Percentiles rank a stretch among this genome's conserved stretches.
Conservation (phyloP, 2,329 filamentous ascomycete genomes). For the Penicillium sp. region DNA sequence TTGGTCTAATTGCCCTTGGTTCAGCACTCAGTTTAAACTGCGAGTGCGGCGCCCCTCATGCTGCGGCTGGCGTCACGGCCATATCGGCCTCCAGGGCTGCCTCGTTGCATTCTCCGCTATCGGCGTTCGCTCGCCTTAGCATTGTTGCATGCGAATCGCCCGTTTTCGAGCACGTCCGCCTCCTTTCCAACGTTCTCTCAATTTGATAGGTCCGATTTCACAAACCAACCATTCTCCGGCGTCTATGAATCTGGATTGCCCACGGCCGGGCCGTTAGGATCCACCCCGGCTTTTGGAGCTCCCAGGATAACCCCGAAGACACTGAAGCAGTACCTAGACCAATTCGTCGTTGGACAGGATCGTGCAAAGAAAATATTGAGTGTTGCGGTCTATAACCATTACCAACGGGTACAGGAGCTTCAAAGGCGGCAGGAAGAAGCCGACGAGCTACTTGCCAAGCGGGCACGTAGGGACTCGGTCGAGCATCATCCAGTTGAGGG, state of each 20-base stretch:
- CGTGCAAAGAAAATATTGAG: conserved; percentile 90
- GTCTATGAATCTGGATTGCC: conserved; percentile 67
- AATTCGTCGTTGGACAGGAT: conserved; percentile 95
- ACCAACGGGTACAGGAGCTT: conserved; percentile 80
- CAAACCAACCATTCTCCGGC: conserved; percentile 65
- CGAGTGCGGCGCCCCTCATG: conserved; percentile 32
- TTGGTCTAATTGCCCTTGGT: not conserved
- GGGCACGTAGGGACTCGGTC: conserved; percentile 70
- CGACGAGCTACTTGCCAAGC: conserved; percentile 73
- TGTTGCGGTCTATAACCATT: conserved; percentile 94
- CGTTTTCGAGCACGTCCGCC: conserved; percentile 36
- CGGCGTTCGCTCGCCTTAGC: conserved; percentile 23
- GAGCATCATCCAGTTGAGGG: conserved; percentile 80
- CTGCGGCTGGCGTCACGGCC: conserved; percentile 37
- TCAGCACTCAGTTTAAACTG: not conserved
- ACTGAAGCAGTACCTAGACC: conserved; percentile 89
- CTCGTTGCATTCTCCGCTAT: conserved; percentile 30
- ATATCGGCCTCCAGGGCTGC: conserved; percentile 27
- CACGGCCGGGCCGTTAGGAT: conserved; percentile 66
- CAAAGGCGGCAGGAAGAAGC: conserved; percentile 79
- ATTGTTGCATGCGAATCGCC: conserved; percentile 21
- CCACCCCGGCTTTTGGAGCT: conserved; percentile 61
- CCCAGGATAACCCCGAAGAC: conserved; percentile 65
- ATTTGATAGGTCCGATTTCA: conserved; percentile 67
- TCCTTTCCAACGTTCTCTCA: conserved; percentile 51